Evolutionary conservation across 2,329 filamentous ascomycete species (phyloP), one percentile per base, ranked within the genome.

Genomic region (Endothia cerciana): DNA sequence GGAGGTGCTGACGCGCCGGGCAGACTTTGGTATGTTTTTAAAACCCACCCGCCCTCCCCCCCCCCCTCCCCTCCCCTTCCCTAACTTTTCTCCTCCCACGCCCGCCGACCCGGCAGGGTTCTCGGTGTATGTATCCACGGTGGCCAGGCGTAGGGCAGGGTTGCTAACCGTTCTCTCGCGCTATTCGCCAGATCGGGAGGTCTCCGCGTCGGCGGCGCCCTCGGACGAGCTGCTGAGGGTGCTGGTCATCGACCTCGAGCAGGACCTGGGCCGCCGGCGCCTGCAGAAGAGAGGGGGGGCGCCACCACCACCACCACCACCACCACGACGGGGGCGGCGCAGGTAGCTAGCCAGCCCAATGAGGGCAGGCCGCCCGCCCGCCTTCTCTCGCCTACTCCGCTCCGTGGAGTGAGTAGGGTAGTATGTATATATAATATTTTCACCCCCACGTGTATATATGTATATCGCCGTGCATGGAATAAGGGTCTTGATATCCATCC

Each of bases 11-110:
- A 19, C 25, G 11, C 58, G 51, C 1, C 64, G 64, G 4, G 25
- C 47, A 36, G 58, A 43, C 10, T 68, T 66, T 40, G 56, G 66
- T 68, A 58, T 61, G 64, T 51, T 28, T 60, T n/a, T n/a, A n/a
- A n/a, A n/a, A n/a, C n/a, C n/a, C n/a, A n/a, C n/a, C n/a, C n/a
- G n/a, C n/a, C n/a, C n/a, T 28, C 22, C 25, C 15, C 40, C 8
- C 2, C n/a, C 17, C 22, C 19, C 19, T 10, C 22, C 40, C 15
- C 25, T 60, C 13, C 33, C 43, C 10, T 22, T 1, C 7, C 38
- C 13, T 47, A 5, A 15, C 7, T 5, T 36, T 36, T n/a, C n/a
- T n/a, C n/a, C n/a, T n/a, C n/a, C n/a, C n/a, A n/a, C n/a, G n/a
- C n/a, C n/a, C n/a, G n/a, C n/a, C n/a, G n/a, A n/a, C n/a, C n/a